Evolutionary conservation across 2,329 filamentous ascomycete genomes (phyloP).

Genomic region (Cercospora zeina): DNA sequence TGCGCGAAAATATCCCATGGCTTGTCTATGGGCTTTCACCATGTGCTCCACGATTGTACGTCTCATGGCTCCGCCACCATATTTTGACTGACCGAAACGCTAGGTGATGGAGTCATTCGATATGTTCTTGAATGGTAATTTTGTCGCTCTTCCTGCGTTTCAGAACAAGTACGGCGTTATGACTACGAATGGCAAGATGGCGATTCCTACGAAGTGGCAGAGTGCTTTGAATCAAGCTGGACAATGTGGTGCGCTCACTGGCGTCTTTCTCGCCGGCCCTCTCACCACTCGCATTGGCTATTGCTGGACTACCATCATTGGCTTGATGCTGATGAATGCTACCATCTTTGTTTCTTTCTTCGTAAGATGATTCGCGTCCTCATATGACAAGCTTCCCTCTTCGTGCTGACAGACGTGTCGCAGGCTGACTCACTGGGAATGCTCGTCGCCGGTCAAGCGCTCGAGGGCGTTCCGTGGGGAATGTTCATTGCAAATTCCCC

Average conservation of each 20-base stretch:
- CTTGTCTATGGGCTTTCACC: constrained; percentile 54
- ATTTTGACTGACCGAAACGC: background rate
- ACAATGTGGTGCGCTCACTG: constrained; percentile 58
- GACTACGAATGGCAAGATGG: constrained; percentile 22
- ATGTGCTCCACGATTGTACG: constrained; percentile 54
- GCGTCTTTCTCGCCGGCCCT: constrained; percentile 59
- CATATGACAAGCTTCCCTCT: background rate
- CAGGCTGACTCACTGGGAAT: constrained; percentile 46
- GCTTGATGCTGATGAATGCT: constrained; percentile 56
- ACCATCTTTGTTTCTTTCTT: constrained; percentile 62
- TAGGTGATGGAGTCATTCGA: constrained; percentile 61
- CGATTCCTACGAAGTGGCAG: constrained; percentile 58
- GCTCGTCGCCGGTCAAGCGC: constrained; percentile 54
- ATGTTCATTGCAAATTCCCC: constrained; percentile 64
- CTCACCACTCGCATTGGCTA: constrained; percentile 59
- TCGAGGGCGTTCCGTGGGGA: constrained; percentile 63
- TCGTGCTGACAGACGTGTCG: constrained; percentile 9
- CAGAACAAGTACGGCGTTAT: constrained; percentile 49
- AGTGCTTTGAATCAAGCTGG: constrained; percentile 56
- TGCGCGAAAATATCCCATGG: constrained; percentile 51
- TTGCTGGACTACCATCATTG: constrained; percentile 57
- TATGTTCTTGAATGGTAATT: constrained; percentile 60
- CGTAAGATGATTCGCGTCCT: constrained; percentile 23
- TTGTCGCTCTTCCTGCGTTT: constrained; percentile 54
- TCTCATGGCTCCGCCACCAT: constrained; percentile 24